Base-by-base conservation (phyloP, 2,329 filamentous ascomycete genomes). In the Penicillium sp. region DNA sequence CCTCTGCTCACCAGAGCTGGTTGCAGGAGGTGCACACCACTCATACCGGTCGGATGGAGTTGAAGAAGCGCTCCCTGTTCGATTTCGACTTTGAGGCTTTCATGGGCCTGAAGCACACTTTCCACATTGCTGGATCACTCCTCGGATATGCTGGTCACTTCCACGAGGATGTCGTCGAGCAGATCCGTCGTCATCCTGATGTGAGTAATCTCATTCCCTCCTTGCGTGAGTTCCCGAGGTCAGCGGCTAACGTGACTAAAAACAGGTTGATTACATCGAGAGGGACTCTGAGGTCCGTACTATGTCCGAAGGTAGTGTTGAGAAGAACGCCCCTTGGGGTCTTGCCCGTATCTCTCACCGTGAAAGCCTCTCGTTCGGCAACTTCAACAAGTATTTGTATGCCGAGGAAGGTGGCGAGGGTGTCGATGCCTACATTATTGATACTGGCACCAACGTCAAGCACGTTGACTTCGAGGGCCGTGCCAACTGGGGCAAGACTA, bases 381-480 rank as follows among this genome's bases (percentile, higher is more conserved):
- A 86, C 75, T 97, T 94, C 81, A 97, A 97, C 85, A 97, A 97
- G 82, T 99, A 99, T 82, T 84, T 97, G 37, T 99, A 94, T 76
- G 84, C 92, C 55, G 82, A 85, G 55, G 89, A 95, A 53, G 93
- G 89, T 72, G 94, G 94, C 74, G 92, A 97, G 82, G 95, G 94
- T 75, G 94, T 99, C 66, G 94, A 99, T 78, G 94, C 94, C 72
- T 99, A 99, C 73, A 89, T 99, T 64, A 96, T 99, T 71, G 94
- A 99, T 80, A 99, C 94, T 55, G 95, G 94, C 71, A 96, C 90
- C 83, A 97, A 97, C 82, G 77, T 82, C 66, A 85, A 93, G 47
- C 94, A 99, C 81, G 92, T 96, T 66, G 94, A 99, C 79, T 99
- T 99, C 64, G 93, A 96, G 79, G 94, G 90, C 61, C 92, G 94